Conservation (phyloP, 495 filamentous ascomycete genomes). For the Penicillium coffeae region DNA sequence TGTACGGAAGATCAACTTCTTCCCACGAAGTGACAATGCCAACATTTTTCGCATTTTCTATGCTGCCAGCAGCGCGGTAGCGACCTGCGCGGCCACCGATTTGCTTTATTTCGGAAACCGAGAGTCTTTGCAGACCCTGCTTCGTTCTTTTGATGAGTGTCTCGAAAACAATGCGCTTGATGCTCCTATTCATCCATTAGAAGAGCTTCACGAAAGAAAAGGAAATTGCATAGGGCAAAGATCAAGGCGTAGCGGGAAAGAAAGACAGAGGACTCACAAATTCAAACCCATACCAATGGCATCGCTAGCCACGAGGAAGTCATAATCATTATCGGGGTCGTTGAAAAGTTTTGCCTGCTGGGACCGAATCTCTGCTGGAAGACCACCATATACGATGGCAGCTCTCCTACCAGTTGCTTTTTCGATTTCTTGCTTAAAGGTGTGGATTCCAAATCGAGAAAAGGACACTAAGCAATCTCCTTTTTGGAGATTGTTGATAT, state of each 20-base stretch:
- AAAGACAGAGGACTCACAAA: slow-evolving; percentile 47
- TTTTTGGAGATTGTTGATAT: slow-evolving; percentile 66
- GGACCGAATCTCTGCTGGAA: slow-evolving; percentile 89
- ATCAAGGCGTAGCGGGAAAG: not conserved
- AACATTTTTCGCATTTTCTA: slow-evolving; percentile 29
- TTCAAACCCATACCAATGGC: slow-evolving; percentile 98
- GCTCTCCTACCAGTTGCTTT: slow-evolving; percentile 67
- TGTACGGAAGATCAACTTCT: slow-evolving; percentile 57
- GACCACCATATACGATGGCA: slow-evolving; percentile 86
- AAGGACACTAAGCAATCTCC: slow-evolving; percentile 91
- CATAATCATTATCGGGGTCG: slow-evolving; percentile 89
- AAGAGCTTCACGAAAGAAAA: not conserved
- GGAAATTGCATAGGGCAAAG: too few species aligned
- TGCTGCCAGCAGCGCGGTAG: slow-evolving; percentile 65
- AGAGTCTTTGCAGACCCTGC: slow-evolving; percentile 43
- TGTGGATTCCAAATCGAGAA: slow-evolving; percentile 75
- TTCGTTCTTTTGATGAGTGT: slow-evolving; percentile 65
- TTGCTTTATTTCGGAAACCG: slow-evolving; percentile 82
- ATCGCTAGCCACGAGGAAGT: slow-evolving; percentile 90
- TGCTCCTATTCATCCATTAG: slow-evolving; percentile 51
- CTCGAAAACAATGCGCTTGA: slow-evolving; percentile 89
- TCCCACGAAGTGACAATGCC: slow-evolving; percentile 84
- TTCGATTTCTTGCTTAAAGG: slow-evolving; percentile 76
- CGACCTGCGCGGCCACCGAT: slow-evolving; percentile 93
- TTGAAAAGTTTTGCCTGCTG: slow-evolving; percentile 92